These are phyloP conservation scores for Kregervanrija fluxuum DNA, from an alignment of 805 yeast species.

Conservation along the genomic window DNA sequence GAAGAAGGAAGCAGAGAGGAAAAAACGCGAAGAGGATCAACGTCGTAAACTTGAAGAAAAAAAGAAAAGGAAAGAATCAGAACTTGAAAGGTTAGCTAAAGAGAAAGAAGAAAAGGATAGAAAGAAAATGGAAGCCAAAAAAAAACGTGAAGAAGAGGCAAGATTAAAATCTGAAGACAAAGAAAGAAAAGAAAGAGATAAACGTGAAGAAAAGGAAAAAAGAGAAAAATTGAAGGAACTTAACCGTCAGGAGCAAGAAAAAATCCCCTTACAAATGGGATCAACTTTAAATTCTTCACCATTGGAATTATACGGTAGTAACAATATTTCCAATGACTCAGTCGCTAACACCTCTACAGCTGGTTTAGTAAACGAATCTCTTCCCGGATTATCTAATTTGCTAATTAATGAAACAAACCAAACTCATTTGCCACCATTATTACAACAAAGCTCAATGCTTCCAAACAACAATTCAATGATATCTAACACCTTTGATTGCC, in stretches of 20 bases:
- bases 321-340: too few relatives aligned
- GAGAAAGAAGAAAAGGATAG: conserved; percentile 32
- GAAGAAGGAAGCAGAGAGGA: conserved; percentile 35
- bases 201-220: conserved; percentile 25
- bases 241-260: conserved; percentile 4
- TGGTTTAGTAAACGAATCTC: too few relatives aligned
- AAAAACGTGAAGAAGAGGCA: conserved; percentile 27
- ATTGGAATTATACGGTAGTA: too few relatives aligned
- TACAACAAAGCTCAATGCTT: not conserved
- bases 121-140: conserved; percentile 29
- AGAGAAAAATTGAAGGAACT: conserved; percentile 2
- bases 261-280: not conserved
- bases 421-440: conserved; percentile 5
- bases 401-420: conserved; percentile 4
- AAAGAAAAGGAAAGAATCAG: conserved; percentile 35
- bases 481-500: too few relatives aligned
- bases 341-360: too few relatives aligned
- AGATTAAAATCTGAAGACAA: conserved; percentile 30
- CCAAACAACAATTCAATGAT: not conserved
- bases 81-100: conserved; percentile 29
- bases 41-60: conserved; percentile 26
- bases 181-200: conserved; percentile 20
- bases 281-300: too few relatives aligned
- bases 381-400: not conserved
- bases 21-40: conserved; percentile 27